Conservation (phyloP, 352 stramenopile species). For the Pythium chondricola region DNA sequence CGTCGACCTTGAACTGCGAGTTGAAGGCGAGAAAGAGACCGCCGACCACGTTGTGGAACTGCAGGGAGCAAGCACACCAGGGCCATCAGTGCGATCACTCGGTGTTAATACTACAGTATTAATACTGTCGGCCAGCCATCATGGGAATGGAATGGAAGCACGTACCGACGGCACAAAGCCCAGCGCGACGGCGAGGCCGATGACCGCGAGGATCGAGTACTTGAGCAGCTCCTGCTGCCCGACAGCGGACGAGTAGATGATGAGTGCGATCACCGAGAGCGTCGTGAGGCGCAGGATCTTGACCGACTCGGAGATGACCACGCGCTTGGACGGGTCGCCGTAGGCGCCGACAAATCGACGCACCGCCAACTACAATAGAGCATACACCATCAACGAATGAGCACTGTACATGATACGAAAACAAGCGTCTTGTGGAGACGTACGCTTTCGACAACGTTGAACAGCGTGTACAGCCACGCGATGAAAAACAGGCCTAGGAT, state of each 20-base stretch:
- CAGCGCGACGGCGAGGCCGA: conserved; percentile 74
- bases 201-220: conserved; percentile 80
- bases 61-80: not conserved
- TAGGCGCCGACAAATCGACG: conserved; percentile 73
- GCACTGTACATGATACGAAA: not conserved
- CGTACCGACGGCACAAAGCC: conserved; percentile 77
- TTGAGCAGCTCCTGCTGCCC: conserved; percentile 67
- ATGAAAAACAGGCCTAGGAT: conserved; percentile 88
- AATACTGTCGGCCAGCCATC: too few species aligned
- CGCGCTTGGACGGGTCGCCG: conserved; percentile 81
- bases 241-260: conserved; percentile 80
- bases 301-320: conserved; percentile 86
- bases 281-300: conserved; percentile 80
- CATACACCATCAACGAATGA: conserved; percentile 1
- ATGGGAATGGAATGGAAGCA: not conserved
- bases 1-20: conserved; percentile 83
- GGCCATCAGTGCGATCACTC: not conserved
- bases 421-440: too few species aligned
- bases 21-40: conserved; percentile 87
- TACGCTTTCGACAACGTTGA: conserved; percentile 84
- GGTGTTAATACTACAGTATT: too few species aligned
- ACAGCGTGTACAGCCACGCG: conserved; percentile 85
- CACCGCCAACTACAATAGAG: conserved; percentile 48
- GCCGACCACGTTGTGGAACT: conserved; percentile 83
- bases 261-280: conserved; percentile 72